Base-by-base conservation (phyloP, 345 rosid species). In the Eucalyptus curtisii region DNA sequence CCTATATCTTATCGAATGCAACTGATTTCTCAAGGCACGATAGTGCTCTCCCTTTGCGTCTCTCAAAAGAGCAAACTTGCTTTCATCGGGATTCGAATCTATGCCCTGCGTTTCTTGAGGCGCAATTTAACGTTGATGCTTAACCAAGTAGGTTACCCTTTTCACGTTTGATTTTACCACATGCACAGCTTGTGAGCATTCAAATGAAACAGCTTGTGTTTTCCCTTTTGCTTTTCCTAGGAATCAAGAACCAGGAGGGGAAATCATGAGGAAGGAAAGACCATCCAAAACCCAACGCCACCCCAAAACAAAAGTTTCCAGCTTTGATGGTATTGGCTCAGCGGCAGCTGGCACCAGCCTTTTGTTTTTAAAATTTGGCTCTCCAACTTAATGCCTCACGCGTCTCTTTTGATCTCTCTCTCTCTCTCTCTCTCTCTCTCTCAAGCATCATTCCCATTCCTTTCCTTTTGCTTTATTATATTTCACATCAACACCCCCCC, bases 241-340 rank as follows among this genome's bases (percentile, higher is more conserved):
- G 84, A 76, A 76, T 76, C 84, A 22, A 76, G 42, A 76, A 40
- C 84, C 30, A 40, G 84, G 61, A 4, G 3, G 55, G 57, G 84
- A 76, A 76, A 76, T 20, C 12, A 42, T 40, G 30, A 40, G 84
- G 84, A 20, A 40, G 84, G 84, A 40, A 20, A 64, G 47, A 40
- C 84, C 84, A 3, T 24, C 47, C 47, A 40, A 40, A 76, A 44
- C 47, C 84, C 27, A 76, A 20, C 84, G 13, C 84, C 84, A 27
- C 55, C 49, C 55, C 44, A 45, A 48, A 87, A 68, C 68, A 87
- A 87, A 47, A 64, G 31, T 47, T 40, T 90, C 87, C 92, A 90
- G 91, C 92, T 91, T 90, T 86, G 88, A 87, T 89, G 71, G 66
- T 37, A 55, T 88, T 92, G 42, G 88, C 71, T 49, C 68, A 64